Percentiles rank a stretch among this genome's conserved stretches.
Evolutionary conservation across 768 basidiomycete species (phyloP).

Genomic region (Lactarius tabidus): DNA sequence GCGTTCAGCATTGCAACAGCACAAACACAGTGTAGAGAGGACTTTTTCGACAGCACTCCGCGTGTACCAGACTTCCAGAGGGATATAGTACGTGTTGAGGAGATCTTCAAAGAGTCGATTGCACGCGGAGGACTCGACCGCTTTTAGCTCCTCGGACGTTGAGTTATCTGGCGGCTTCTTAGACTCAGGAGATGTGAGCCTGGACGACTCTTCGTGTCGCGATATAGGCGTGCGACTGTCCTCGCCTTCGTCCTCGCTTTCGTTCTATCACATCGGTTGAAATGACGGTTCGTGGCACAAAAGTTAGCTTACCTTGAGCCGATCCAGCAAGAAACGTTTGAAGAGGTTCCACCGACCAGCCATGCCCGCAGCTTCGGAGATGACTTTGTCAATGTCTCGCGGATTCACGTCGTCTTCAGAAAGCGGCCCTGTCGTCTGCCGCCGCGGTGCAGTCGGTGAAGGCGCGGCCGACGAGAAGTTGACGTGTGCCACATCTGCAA

Average conservation of each 20-base stretch:
- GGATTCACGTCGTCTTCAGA: conserved; percentile 71
- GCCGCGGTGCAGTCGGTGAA: conserved; percentile 19
- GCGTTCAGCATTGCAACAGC: not conserved
- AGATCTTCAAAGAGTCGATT: conserved; percentile 61
- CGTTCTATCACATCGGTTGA: conserved; percentile 1
- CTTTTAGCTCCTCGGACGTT: conserved; percentile 24
- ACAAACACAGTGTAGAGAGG: conserved; percentile 9
- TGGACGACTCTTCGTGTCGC: conserved; percentile 1
- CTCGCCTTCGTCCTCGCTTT: conserved; percentile 7
- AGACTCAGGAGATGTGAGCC: not conserved
- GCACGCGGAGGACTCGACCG: conserved; percentile 50
- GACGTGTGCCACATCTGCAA: conserved; percentile 35
- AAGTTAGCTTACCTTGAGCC: conserved; percentile 50
- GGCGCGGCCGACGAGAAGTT: conserved; percentile 23
- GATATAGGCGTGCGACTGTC: not conserved
- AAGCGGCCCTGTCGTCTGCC: not conserved
- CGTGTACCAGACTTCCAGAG: conserved; percentile 90
- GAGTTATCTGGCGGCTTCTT: conserved; percentile 1
- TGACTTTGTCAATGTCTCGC: conserved; percentile 83
- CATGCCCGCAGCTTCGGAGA: conserved; percentile 89
- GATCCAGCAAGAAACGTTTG: conserved; percentile 77
- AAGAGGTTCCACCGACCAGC: conserved; percentile 90
- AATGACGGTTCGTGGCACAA: not conserved
- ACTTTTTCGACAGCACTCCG: conserved; percentile 87
- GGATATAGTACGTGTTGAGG: conserved; percentile 72